A percentile compares a stretch with the other conserved stretches of the same genome.
Conservation (phyloP, 805 yeast genomes). For the Zygosaccharomyces bisporus region DNA sequence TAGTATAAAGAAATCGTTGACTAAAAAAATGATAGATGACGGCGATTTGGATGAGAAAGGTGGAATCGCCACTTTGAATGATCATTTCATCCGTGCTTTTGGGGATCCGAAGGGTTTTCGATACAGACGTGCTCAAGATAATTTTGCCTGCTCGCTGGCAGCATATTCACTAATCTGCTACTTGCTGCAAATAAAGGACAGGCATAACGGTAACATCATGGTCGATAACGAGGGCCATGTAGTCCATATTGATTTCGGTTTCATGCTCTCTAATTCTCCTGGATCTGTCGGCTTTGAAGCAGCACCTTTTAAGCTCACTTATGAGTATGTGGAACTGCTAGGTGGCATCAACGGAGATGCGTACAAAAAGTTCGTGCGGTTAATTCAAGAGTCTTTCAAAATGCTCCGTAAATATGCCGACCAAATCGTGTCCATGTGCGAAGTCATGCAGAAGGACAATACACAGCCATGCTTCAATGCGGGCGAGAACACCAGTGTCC, state of each 20-base stretch:
- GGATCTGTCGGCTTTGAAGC: conserved; percentile 97
- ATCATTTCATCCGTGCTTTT: conserved; percentile 73
- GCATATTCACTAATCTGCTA: conserved; percentile 90
- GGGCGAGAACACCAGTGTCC: conserved; percentile 77
- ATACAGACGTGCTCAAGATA: conserved; percentile 73
- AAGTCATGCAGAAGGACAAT: conserved; percentile 90
- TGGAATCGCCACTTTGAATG: conserved; percentile 69
- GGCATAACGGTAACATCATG: conserved; percentile 98
- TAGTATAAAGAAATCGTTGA: conserved; percentile 87
- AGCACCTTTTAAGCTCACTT: conserved; percentile 91
- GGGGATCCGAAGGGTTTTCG: conserved; percentile 56
- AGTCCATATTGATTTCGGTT: conserved; percentile 93
- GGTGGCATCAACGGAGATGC: conserved; percentile 70
- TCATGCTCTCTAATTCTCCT: conserved; percentile 87
- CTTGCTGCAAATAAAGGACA: conserved; percentile 85
- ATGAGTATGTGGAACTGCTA: conserved; percentile 81
- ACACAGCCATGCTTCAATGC: conserved; percentile 86
- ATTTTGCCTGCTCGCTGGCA: conserved; percentile 83
- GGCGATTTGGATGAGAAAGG: conserved; percentile 59
- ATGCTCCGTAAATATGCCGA: conserved; percentile 70
- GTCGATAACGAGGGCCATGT: conserved; percentile 93
- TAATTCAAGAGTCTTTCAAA: conserved; percentile 71
- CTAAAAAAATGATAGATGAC: conserved; percentile 62
- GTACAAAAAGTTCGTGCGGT: conserved; percentile 55
- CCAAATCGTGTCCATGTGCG: conserved; percentile 76